Percentiles rank a stretch among this genome's conserved stretches.
These are phyloP conservation scores for Aspergillus transmontanensis DNA, from an alignment of 2,329 filamentous ascomycete species.

Conservation along the genomic window DNA sequence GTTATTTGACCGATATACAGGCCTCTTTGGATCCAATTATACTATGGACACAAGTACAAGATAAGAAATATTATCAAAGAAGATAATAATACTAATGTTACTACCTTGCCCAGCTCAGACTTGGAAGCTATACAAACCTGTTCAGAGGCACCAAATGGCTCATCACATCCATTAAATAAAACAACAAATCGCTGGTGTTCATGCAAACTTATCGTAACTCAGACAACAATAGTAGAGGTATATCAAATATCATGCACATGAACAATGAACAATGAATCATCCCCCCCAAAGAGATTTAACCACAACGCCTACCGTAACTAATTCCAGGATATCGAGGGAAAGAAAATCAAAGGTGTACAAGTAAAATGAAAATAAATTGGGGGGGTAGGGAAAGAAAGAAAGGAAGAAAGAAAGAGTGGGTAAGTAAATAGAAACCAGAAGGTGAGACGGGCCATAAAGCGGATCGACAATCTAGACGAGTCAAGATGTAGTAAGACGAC, in stretches of 20 bases:
- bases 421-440: background rate
- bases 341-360: background rate
- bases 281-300: background rate
- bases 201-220: background rate
- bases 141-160: background rate
- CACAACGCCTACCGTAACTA: constrained; percentile 15
- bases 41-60: background rate
- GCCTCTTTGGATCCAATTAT: background rate
- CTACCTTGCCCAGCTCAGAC: background rate
- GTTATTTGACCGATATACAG: background rate
- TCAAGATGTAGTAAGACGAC: background rate
- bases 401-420: background rate
- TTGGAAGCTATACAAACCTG: background rate
- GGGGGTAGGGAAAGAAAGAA: background rate
- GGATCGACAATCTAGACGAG: background rate
- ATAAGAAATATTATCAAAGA: background rate
- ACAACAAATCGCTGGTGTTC: background rate
- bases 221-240: background rate
- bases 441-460: background rate
- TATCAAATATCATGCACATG: background rate
- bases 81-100: background rate
- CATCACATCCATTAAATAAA: background rate
- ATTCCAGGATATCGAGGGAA: background rate
- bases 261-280: background rate
- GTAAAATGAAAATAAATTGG: background rate